These are phyloP conservation scores for Didymella exigua DNA, from an alignment of 2,329 filamentous ascomycete genomes.

Conservation along the genomic window DNA sequence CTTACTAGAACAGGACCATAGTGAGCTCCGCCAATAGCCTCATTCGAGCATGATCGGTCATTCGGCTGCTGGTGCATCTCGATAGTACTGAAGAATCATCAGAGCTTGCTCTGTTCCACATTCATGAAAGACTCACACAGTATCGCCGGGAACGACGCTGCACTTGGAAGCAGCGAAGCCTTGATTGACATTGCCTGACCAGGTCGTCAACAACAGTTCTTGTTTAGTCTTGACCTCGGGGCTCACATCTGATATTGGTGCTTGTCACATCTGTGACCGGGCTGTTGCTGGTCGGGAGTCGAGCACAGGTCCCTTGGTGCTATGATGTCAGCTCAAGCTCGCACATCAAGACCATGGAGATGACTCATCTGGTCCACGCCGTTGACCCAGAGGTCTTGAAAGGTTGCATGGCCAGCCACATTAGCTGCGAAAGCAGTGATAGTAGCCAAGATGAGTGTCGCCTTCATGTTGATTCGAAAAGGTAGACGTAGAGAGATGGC, in stretches of 20 bases:
- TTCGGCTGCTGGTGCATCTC: conserved; percentile 58
- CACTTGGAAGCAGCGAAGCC: conserved; percentile 50
- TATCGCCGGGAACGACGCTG: conserved; percentile 54
- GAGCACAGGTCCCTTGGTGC: conserved; percentile 31
- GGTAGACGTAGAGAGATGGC: neutral
- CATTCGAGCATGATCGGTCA: conserved; percentile 58
- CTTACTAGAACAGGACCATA: conserved; percentile 59
- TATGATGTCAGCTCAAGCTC: neutral
- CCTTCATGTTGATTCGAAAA: conserved; percentile 23
- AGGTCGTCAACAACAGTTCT: neutral
- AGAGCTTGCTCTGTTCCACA: neutral
- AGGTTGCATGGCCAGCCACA: conserved; percentile 37
- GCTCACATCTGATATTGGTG: conserved; percentile 57
- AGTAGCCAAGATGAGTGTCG: conserved; percentile 16
- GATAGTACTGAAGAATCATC: conserved; percentile 29
- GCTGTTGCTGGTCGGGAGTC: conserved; percentile 46
- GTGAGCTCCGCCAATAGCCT: conserved; percentile 44
- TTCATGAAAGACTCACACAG: conserved; percentile 21
- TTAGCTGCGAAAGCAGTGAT: conserved; percentile 19
- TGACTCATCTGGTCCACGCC: conserved; percentile 35
- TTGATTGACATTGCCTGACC: conserved; percentile 32
- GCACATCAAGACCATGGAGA: neutral
- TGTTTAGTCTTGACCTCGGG: neutral
- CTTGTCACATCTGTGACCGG: conserved; percentile 56
- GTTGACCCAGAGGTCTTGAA: conserved; percentile 42